Base-by-base conservation (phyloP, 208 protist species). In the Trypanosoma cruzi region DNA sequence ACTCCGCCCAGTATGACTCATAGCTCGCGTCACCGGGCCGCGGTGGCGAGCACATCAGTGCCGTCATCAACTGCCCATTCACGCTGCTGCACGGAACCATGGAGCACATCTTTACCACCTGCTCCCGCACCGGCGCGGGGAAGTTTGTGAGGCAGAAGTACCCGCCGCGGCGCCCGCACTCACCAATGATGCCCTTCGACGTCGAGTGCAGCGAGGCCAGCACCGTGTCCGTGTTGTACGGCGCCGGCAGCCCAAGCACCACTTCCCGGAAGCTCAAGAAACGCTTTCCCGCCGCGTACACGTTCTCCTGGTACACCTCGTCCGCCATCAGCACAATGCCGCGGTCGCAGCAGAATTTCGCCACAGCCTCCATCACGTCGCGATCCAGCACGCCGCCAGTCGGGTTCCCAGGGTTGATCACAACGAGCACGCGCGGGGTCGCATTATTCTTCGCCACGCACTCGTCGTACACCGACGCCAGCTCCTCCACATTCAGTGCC, bases 371-470 rank as follows among this genome's bases (percentile, higher is more conserved):
- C 79, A 99, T 97, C 59, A 90, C 79, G 26, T 71, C 46, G 36
- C 71, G 72, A 26, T 81, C 73, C 29, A 99, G 71, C 58, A 91
- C 86, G 64, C 88, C 85, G 50, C 98, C 99, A 13, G 98, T 99
- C 46, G 99, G 99, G 81, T 99, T 99, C 46, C 99, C 98, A 34
- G 99, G 99, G 82, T 99, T 99, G 75, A 99, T 99, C 42, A 99
- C 84, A 8, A 98, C 97, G 14, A 99, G 75, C 40, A 98, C 92
- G 26, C 97, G 82, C 57, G 92, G 73, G 22, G 92, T 96, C 34
- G 96, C 84, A 28, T 88, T 86, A 8, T 65, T 44, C 48, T 97
- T 62, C 31, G 64, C 36, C 40, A 73, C 58, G 28, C 94, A 94
- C 22, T 70, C 66, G 2, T 92, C 64, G 42, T 91, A 87, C 20